A percentile compares a stretch with the other conserved stretches of the same genome.
Conservation (phyloP, 192 early-diverging fungal species). For the Radiomyces spectabilis region DNA sequence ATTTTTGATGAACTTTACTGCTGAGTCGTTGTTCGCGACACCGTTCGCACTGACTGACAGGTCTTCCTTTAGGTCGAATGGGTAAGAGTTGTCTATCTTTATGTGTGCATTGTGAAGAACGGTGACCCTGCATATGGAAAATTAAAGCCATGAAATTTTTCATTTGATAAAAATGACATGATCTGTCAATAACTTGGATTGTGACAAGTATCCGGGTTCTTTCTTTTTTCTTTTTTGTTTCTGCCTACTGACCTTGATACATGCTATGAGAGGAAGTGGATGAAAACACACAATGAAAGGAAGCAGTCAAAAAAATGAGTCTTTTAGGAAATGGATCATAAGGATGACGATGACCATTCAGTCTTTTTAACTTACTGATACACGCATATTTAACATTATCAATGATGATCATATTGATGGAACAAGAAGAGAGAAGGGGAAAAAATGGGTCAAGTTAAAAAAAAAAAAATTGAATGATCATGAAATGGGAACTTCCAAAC, state of each 20-base stretch:
- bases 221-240: background rate
- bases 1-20: background rate
- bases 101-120: slow-evolving; percentile 6
- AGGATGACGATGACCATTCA: background rate
- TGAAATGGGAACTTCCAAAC: too few species aligned
- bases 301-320: background rate
- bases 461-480: too few species aligned
- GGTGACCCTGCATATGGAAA: background rate
- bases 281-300: background rate
- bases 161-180: background rate
- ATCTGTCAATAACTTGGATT: background rate
- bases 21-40: slow-evolving; percentile 2
- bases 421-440: too few species aligned
- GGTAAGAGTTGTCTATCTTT: background rate
- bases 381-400: background rate
- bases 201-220: background rate
- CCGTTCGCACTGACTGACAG: background rate
- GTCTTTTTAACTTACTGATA: background rate
- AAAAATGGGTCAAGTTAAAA: too few species aligned
- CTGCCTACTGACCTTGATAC: background rate
- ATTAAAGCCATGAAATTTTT: background rate
- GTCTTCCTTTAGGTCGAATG: slow-evolving; percentile 4
- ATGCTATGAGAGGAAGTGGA: background rate
- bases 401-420: background rate
- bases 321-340: too few species aligned